Evolutionary conservation across 345 rosid species (phyloP), one percentile per base, ranked within the genome.

Genomic region (Eucalyptus grandis): DNA sequence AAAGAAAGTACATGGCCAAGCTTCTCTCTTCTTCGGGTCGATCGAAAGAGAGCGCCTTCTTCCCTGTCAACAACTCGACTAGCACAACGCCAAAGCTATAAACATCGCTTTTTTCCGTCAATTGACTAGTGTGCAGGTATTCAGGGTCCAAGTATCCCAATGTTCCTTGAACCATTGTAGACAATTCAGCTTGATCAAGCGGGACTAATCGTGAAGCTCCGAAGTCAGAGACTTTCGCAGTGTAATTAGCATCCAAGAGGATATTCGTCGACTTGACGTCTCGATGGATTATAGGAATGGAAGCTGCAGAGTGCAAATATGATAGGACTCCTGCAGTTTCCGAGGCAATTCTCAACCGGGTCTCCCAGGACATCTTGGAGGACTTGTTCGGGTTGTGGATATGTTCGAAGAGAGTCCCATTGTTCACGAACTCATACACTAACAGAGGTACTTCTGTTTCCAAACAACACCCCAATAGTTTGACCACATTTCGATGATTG

Each of bases 111-210:
- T 93, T 93, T 65, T 90, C 90, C 1, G 92, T 93, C 9, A 88
- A 90, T 37, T 88, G 88, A 51, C 90, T 88, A 2, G 93, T 91
- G 5, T 67, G 91, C 50, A 90, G 88, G 90, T 94, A 94, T 49
- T 94, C 94, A 15, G 93, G 95, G 89, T 94, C 94, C 83, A 94
- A 54, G 58, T 94, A 94, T 5, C 95, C 95, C 65, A 93, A 67
- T n/a, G 94, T 94, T 51, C 95, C 94, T 34, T 94, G 94, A 15
- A 93, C 92, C 92, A 92, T 50, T 15, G 94, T 94, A 40, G 93
- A 91, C 89, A 94, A 60, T 86, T 91, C 92, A 14, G 91, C 89
- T 31, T 93, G 93, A 54, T 94, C 95, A 54, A 93, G 19, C 24
- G 88, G 94, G 83, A 94, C 92, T 43, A 93, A 86, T 51, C 93